Percentiles rank a stretch among this genome's conserved stretches.
Evolutionary conservation across 495 filamentous ascomycete genomes (phyloP).

Genomic region (Hyphodiscus hymeniophilus): DNA sequence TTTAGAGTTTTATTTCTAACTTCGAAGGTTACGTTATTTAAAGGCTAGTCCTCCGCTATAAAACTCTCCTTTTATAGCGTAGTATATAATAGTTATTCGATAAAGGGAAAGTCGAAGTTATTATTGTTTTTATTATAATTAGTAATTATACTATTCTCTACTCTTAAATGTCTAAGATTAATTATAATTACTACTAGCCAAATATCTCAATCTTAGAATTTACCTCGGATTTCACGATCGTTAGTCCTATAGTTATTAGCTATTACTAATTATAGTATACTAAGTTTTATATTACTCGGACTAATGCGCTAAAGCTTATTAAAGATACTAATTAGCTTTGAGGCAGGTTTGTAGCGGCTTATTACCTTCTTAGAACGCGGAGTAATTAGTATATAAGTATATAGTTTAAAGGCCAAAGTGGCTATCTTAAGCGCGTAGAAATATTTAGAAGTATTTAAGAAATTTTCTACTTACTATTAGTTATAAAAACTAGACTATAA

Average conservation of each 20-base stretch:
- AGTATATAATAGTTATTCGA: conserved; percentile 16
- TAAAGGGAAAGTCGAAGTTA: conserved; percentile 8
- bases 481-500: not conserved
- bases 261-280: conserved; percentile 10
- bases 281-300: conserved; percentile 4
- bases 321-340: conserved; percentile 6
- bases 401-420: conserved; percentile 11
- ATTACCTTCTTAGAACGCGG: conserved; percentile 10
- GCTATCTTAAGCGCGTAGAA: conserved; percentile 11
- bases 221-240: conserved; percentile 12
- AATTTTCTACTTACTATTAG: conserved; percentile 2
- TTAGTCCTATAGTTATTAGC: conserved; percentile 5
- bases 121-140: conserved; percentile 7
- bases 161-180: conserved; percentile 8
- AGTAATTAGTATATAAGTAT: conserved; percentile 16
- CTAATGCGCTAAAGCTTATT: conserved; percentile 11
- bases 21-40: conserved; percentile 5
- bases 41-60: conserved; percentile 7
- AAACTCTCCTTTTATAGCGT: conserved; percentile 13
- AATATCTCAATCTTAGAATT: conserved; percentile 13
- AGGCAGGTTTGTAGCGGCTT: conserved; percentile 9
- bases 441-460: conserved; percentile 10
- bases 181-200: conserved; percentile 10
- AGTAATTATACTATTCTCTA: conserved; percentile 1
- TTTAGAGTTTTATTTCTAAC: conserved; percentile 10